Evolutionary conservation across 371 early-diverging fungal species (phyloP), one percentile per base, ranked within the genome.

Genomic region (Modicella reniformis): DNA sequence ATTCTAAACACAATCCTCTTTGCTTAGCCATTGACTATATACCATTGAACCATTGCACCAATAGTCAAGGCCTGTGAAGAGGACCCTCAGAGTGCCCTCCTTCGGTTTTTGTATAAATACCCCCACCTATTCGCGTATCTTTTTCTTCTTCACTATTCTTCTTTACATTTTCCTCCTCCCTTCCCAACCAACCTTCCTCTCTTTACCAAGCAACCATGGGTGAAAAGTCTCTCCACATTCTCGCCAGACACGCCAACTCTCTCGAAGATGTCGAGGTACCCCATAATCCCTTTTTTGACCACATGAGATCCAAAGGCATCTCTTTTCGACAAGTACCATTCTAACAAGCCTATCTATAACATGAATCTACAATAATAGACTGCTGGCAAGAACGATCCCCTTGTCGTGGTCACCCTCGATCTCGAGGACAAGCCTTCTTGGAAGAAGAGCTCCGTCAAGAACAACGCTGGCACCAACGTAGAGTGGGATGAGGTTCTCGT

Each of bases 401-500:
- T 72, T 65, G 72, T 26, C 59, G 49, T 37, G 19, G 6, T 68
- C 50, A 23, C 59, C 49, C 15, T 67, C 30, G 25, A 57, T 52
- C 56, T 84, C 66, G 59, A 80, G 34, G 59, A 67, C 49, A 55
- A 84, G 72, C 5, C 37, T 5, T 70, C 81, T 10, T 83, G 68
- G 44, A 83, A 54, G n/a, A 54, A 64, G 56, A 71, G 65, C 51
- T 15, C 59, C 7, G 29, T 47, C 66, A 81, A 81, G 62, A 88
- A 86, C 76, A 81, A 87, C 44, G 85, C 80, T 34, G 88, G 73
- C 51, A 63, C 55, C 55, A 32, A 77, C 34, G 82, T 84, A 23
- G 73, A 72, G 30, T 88, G 87, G 87, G 84, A 88, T 77, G 82
- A 87, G 77, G 58, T 67, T 76, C 32, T 86, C 75, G 59, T 65